phyloP scores from a whole-genome alignment of 1,139 yeast genomes.

The Oligophagozyma castellii region DNA sequence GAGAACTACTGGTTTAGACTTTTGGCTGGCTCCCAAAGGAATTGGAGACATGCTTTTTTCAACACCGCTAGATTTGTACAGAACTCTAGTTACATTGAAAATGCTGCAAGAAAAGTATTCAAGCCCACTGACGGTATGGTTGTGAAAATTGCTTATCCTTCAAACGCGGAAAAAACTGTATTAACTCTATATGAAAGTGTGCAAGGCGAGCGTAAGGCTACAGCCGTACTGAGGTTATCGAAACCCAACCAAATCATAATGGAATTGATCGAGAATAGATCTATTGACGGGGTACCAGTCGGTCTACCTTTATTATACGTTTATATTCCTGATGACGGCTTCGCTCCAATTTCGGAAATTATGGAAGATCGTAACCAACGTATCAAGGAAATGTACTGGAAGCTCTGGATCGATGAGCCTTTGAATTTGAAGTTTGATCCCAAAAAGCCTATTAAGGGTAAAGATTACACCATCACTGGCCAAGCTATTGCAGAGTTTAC shows the following conservation, averaged over 20 bases:
- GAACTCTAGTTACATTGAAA: conserved; percentile 63
- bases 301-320: conserved; percentile 65
- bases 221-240: conserved; percentile 46
- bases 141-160: conserved; percentile 47
- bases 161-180: conserved; percentile 39
- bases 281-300: conserved; percentile 61
- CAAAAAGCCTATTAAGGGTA: conserved; percentile 50
- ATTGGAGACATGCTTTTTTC: conserved; percentile 89
- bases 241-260: conserved; percentile 41
- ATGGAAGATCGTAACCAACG: conserved; percentile 86
- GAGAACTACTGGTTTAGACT: conserved; percentile 58
- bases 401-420: conserved; percentile 82
- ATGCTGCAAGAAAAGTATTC: conserved; percentile 69
- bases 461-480: conserved; percentile 52
- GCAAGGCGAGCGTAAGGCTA: conserved; percentile 58
- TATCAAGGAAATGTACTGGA: conserved; percentile 95
- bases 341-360: conserved; percentile 85
- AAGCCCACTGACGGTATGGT: conserved; percentile 46
- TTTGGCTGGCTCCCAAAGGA: conserved; percentile 64
- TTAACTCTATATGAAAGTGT: conserved; percentile 57
- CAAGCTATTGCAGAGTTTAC: conserved; percentile 83
- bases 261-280: conserved; percentile 77
- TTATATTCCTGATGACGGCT: conserved; percentile 76
- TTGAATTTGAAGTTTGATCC: conserved; percentile 53
- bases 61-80: conserved; percentile 73